Percentiles rank a stretch among this genome's conserved stretches.
phyloP scores from a whole-genome alignment of 2,329 filamentous ascomycete species.

The Aspergillus calidoustus region DNA sequence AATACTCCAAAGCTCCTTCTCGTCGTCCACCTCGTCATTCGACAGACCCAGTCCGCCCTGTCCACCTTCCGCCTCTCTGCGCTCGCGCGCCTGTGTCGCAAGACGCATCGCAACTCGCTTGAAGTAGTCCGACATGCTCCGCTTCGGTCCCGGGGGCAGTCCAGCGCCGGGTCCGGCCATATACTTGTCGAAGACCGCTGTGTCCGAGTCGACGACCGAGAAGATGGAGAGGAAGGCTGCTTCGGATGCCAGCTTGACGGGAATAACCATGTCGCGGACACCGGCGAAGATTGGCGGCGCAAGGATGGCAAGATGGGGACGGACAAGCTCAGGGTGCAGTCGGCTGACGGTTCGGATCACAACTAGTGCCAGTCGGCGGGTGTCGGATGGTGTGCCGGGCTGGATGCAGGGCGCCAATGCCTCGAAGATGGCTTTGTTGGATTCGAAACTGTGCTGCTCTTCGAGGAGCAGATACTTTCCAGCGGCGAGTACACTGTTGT shows the following conservation, averaged over 20 bases:
- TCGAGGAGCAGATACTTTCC: slow-evolving; percentile 85
- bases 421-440: slow-evolving; percentile 78
- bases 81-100: slow-evolving; percentile 84
- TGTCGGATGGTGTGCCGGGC: slow-evolving; percentile 79
- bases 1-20: slow-evolving; percentile 94
- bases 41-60: slow-evolving; percentile 82
- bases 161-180: slow-evolving; percentile 70
- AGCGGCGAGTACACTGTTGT: slow-evolving; percentile 85
- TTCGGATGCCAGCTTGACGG: slow-evolving; percentile 92
- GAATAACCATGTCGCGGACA: slow-evolving; percentile 89
- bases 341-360: slow-evolving; percentile 84
- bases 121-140: slow-evolving; percentile 96
- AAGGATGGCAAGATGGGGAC: slow-evolving; percentile 80
- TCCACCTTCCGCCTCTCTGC: slow-evolving; percentile 89
- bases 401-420: slow-evolving; percentile 74
- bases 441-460: slow-evolving; percentile 68
- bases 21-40: slow-evolving; percentile 91
- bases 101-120: slow-evolving; percentile 86
- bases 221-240: slow-evolving; percentile 92
- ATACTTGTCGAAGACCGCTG: slow-evolving; percentile 87
- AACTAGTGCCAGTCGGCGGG: slow-evolving; percentile 82
- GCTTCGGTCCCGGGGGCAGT: slow-evolving; percentile 73
- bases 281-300: slow-evolving; percentile 83
- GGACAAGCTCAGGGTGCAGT: slow-evolving; percentile 76
- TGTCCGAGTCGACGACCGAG: slow-evolving; percentile 84